Percentiles rank a stretch among this genome's conserved stretches.
phyloP scores from a whole-genome alignment of 345 rosid species.

The Acer negundo region DNA sequence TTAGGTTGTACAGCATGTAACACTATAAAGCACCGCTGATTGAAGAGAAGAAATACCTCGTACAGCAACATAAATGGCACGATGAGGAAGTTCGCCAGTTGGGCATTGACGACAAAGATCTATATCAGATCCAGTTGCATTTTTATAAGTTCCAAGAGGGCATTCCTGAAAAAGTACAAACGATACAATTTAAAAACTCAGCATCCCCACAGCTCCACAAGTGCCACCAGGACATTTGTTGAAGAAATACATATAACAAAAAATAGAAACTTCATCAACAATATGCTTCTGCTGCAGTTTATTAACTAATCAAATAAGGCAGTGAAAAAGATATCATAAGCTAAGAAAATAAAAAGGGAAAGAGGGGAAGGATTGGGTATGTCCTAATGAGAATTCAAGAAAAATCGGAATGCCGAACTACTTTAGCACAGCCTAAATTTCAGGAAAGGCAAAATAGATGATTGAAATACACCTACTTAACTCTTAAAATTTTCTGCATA shows the following conservation, averaged over 20 bases:
- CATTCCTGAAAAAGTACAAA: slow-evolving; percentile 71
- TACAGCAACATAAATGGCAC: slow-evolving; percentile 70
- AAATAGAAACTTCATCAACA: slow-evolving; percentile 11
- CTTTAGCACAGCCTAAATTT: background rate
- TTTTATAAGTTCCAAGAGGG: slow-evolving; percentile 90
- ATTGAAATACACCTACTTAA: background rate
- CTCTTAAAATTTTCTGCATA: background rate
- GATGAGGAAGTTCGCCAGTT: slow-evolving; percentile 75
- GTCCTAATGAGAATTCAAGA: background rate
- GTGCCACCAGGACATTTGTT: slow-evolving; percentile 90
- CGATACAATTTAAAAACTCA: slow-evolving; percentile 26
- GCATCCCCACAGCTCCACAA: slow-evolving; percentile 71
- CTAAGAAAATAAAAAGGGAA: background rate
- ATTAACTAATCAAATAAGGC: background rate
- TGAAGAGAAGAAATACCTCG: slow-evolving; percentile 59
- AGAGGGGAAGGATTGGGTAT: background rate
- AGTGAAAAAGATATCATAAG: background rate
- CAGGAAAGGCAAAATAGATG: background rate
- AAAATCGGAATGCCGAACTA: background rate
- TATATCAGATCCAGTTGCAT: slow-evolving; percentile 78
- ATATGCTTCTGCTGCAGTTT: background rate
- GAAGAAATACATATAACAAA: slow-evolving; percentile 22
- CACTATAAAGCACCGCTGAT: background rate
- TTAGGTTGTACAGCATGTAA: background rate
- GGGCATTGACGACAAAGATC: slow-evolving; percentile 86